Base-by-base conservation (phyloP, 2,329 filamentous ascomycete genomes). In the Neophaeococcomyces mojaviensis region DNA sequence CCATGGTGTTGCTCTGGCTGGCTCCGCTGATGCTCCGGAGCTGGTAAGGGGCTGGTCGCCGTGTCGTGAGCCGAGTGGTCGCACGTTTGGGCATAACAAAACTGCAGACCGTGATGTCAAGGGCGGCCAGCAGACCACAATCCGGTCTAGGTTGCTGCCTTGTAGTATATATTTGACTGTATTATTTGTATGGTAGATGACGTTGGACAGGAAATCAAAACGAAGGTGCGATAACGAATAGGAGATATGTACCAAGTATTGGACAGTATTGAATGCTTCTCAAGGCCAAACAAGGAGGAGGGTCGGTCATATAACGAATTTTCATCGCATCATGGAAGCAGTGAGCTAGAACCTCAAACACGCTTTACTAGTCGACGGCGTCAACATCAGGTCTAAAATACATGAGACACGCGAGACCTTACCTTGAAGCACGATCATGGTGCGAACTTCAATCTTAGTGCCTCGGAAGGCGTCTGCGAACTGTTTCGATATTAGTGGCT, bases 341-440 rank as follows among this genome's bases (percentile, higher is more conserved):
- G 22, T 24, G 19, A 31, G 20, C 41, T 44, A 36, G 24, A 37
- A 36, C 22, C 7, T 28, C 41, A 44, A 44, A 44, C 41, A 44
- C 41, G 32, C 41, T 44, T 44, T 22, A 36, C 35, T 44, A 44
- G 41, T 30, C 33, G 9, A 37, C 4, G 41, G 41, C 41, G 41
- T 28, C 33, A 44, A 44, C 16, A 30, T 28, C 41, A 30, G 6
- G 28, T 16, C 4, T n/a, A 18, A 22, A 44, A 28, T 28, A 37
- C 33, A 31, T 42, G 41, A 37, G 32, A 31, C 41, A 44, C 20
- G 32, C 41, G 41, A 37, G 16, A 16, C n/a, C 13, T 16, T 33
- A 44, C 33, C 16, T 13, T 37, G 41, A 44, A 37, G 41, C 41
- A 37, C 41, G 41, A 44, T 36, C 41, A 36, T 44, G 22, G 20